Evolutionary conservation across 2,329 filamentous ascomycete species (phyloP), one percentile per base, ranked within the genome.

Genomic region (Penicillium expansum): DNA sequence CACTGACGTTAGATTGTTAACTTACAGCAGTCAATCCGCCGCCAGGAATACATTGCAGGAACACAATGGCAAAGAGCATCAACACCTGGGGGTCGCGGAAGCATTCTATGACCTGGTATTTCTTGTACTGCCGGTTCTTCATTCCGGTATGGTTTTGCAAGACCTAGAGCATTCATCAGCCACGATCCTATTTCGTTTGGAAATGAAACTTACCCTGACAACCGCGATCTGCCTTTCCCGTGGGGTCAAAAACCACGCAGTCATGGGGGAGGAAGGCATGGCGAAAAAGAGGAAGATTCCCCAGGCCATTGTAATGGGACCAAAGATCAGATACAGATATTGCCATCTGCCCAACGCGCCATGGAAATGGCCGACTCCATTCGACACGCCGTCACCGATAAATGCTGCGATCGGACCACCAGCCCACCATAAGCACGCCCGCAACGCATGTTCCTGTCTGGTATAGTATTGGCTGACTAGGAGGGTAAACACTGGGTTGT

Each of bases 1-100:
- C 13, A 33, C 7, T 1, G 16, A 5, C 1, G 8, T 22, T 4
- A 5, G 5, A 11, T 48, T 24, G 13, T 22, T 22, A 8, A 10
- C 44, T 48, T n/a, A 35, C 44, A 32, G 29, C 44, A 33, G 44
- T 48, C 20, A 48, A 35, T n/a, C 44, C 44, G 4, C 44, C 44
- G 3, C 44, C 44, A 5, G 44, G 44, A 8, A 48, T 48, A 35
- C 29, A 48, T 35, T 48, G 44, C 16, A 47, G 44, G 13, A 48
- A 48, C 5, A 48, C 44, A 35, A 48, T 48, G 24, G 51, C 20
- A 33, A 50, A 50, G 8, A 50, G 29, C 44, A 48, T 48, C 44
- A 48, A 24, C 14, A 48, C 44, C 44, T 48, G 44, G 14, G 44
- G 44, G 9, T 48, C 44, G 13, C 44, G 29, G 30, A 48, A 32